Evolutionary conservation across 2,329 filamentous ascomycete species (phyloP), one percentile per base, ranked within the genome.

Genomic region (Hymenotorrendiella dingleyae): DNA sequence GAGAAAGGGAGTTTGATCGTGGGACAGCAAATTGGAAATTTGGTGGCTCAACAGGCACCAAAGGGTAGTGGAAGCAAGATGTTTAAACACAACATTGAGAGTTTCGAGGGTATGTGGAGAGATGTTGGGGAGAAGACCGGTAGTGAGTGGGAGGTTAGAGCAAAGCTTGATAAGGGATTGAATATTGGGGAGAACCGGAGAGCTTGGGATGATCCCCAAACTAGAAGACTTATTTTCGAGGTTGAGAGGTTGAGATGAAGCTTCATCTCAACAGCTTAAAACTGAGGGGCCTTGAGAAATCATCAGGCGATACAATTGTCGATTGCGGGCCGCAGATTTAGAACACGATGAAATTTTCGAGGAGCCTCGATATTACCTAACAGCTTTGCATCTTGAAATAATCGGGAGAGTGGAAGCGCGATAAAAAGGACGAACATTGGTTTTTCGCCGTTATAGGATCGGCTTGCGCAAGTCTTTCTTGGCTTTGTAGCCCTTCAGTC

Each of bases 161-260:
- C 54, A 6, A 40, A 37, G 23, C 28, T 57, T 23, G 56, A 59
- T 39, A 40, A 46, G 14, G 54, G 51, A 3, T 23, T 56, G 29
- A 51, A 53, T n/a, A 47, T 57, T 23, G 42, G 43, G 23, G 43
- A 57, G n/a, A 41, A 49, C 10, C 52, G 54, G 35, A 43, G 52
- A 28, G 48, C 36, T 1, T 60, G 57, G 55, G 54, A 57, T 41
- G 53, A 57, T 23, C 47, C 48, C 1, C 49, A 34, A 21, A 54
- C 52, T 4, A 39, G 41, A 23, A 28, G 45, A n/a, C 26, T 47
- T 10, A 28, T 40, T 8, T 47, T 47, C 28, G 45, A 47, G 27
- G 36, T 47, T 6, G 37, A 47, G 26, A 30, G 40, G 21, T 4
- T 42, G n/a, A 34, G 16, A 16, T 44, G 33, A 36, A 20, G 27